Evolutionary conservation across 1,284 basidiomycete species (phyloP), one percentile per base, ranked within the genome.

Genomic region (Athelia sp.): DNA sequence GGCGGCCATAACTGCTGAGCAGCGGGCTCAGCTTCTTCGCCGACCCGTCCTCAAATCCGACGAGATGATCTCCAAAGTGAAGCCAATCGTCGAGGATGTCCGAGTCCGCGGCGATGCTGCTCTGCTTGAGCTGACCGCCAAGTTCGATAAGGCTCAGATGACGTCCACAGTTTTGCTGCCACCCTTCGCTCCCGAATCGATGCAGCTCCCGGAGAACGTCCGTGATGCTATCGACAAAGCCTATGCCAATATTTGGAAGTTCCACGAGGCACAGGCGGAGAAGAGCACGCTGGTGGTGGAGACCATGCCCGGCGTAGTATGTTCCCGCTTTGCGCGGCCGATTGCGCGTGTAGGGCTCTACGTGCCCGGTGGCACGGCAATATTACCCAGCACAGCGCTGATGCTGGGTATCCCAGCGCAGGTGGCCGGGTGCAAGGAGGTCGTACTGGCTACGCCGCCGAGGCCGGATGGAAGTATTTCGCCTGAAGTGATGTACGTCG

Each of bases 331-430:
- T 66, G 88, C 93, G 2, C 82, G 93, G 40, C 89, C 97, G 11
- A 96, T 99, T 61, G 84, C 91, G 50, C 85, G 94, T 24, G 97
- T 99, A 26, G 97, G 97, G 32, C 73, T 99, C 46, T 99, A 99
- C 70, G 92, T 99, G 1, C 97, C 97, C 1, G 97, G 97, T 23
- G 97, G 97, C 31, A 98, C 96, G 1, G 97, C 97, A 1, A 83
- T 99, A 43, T 76, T 99, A 21, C 97, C 97, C 11, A 96, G 93
- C 3, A 99, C 97, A 2, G 97, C 97, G 4, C 79, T 99, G 57
- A 98, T 98, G 95, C 83, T 99, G 23, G 96, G 96, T 56, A 88
- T 98, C 17, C 97, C 97, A 3, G 97, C 97, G 1, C 95, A 98
- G 67, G 97, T 99, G 10, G 97, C 97, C 0, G 90, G 92, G 2